Percentiles rank a stretch among this genome's conserved stretches.
phyloP scores from a whole-genome alignment of 2,329 filamentous ascomycete genomes.

The Monilinia fructigena region DNA sequence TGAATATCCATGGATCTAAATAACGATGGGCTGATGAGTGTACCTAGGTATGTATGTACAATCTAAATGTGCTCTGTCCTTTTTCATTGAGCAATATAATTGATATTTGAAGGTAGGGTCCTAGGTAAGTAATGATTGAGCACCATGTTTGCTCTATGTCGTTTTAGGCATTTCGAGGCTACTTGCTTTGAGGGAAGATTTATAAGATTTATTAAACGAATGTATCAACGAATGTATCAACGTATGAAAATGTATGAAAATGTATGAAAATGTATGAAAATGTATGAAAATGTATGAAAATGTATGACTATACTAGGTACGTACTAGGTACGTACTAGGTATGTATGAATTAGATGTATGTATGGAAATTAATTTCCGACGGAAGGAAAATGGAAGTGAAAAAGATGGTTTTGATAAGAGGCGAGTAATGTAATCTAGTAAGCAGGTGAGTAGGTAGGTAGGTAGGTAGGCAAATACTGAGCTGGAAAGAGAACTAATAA shows the following conservation, averaged over 20 bases:
- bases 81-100: background rate
- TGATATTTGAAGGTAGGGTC: background rate
- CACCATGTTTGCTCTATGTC: conserved; percentile 1
- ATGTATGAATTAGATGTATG: background rate
- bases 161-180: background rate
- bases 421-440: too few relatives aligned
- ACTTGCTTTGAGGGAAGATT: background rate
- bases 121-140: background rate
- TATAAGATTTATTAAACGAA: too few relatives aligned
- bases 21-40: background rate
- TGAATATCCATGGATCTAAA: background rate
- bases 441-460: too few relatives aligned
- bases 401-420: background rate
- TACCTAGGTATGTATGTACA: background rate
- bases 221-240: too few relatives aligned
- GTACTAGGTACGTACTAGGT: background rate
- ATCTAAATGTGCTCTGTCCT: background rate
- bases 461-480: too few relatives aligned
- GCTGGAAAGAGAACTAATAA: too few relatives aligned
- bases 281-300: too few relatives aligned
- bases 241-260: too few relatives aligned
- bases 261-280: too few relatives aligned
- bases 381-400: conserved; percentile 7
- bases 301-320: background rate
- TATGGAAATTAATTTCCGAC: conserved; percentile 7